Conservation (phyloP, 2,329 filamentous ascomycete species). For the Aureobasidium subglaciale region DNA sequence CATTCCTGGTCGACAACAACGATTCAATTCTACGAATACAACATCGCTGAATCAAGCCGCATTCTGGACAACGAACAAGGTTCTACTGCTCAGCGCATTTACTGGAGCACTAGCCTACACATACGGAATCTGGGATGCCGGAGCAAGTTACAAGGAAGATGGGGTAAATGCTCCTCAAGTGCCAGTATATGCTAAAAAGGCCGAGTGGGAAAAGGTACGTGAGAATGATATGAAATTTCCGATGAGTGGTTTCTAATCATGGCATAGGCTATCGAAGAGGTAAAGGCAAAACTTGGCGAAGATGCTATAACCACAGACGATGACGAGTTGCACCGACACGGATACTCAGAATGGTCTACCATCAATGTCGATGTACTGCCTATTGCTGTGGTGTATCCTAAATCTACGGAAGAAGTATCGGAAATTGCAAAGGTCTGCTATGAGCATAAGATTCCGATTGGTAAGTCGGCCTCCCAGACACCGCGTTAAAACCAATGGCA, state of each 20-base stretch:
- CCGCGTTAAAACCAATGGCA: too few species aligned
- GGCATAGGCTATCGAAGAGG: conserved; percentile 48
- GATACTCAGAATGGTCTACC: conserved; percentile 64
- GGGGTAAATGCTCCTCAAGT: conserved; percentile 19
- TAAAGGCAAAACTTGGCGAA: conserved; percentile 47
- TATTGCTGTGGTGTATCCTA: conserved; percentile 59
- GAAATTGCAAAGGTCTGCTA: conserved; percentile 64
- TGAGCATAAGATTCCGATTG: conserved; percentile 71
- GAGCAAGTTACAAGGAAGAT: conserved; percentile 11
- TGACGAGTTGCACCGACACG: conserved; percentile 57
- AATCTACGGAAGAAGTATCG: conserved; percentile 57
- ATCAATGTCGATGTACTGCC: conserved; percentile 58
- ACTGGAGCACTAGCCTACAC: conserved; percentile 47
- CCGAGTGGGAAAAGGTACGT: conserved; percentile 44
- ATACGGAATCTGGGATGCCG: conserved; percentile 37
- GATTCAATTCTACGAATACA: not conserved
- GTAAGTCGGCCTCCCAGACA: conserved; percentile 25
- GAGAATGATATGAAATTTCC: conserved; percentile 18
- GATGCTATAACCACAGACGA: conserved; percentile 57
- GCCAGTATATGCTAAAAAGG: conserved; percentile 42
- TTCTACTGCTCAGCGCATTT: conserved; percentile 42
- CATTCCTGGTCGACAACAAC: not conserved
- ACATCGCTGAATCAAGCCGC: not conserved
- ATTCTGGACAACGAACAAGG: conserved; percentile 44
- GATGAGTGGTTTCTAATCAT: not conserved